Evolutionary conservation across 495 filamentous ascomycete genomes (phyloP).

Genomic region (Aspergillus baeticus): DNA sequence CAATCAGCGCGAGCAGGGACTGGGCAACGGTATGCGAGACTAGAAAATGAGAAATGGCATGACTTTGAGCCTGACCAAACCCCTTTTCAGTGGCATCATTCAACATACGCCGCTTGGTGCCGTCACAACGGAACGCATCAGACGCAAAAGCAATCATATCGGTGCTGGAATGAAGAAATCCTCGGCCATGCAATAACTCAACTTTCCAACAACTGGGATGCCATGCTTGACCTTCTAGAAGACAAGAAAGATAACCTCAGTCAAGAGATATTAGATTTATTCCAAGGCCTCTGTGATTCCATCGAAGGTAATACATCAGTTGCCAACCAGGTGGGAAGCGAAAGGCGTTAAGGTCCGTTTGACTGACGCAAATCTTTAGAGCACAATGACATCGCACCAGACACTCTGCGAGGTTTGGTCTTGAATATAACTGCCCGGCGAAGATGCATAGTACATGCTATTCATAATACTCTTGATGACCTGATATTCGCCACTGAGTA

Average conservation of each 20-base stretch:
- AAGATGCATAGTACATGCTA: slow-evolving; percentile 12
- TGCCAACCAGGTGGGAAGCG: background rate
- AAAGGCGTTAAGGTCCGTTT: background rate
- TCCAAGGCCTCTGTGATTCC: slow-evolving; percentile 2
- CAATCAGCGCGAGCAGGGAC: slow-evolving; percentile 12
- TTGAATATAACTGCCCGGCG: slow-evolving; percentile 10
- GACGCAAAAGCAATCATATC: background rate
- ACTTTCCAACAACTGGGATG: slow-evolving; percentile 5
- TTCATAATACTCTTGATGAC: background rate
- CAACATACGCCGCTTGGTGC: slow-evolving; percentile 28
- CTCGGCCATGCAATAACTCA: background rate
- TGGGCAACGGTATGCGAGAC: slow-evolving; percentile 23
- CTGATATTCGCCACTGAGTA: slow-evolving; percentile 11
- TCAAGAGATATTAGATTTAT: background rate
- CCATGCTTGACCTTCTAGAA: background rate
- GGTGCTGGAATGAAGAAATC: slow-evolving; percentile 29
- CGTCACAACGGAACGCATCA: slow-evolving; percentile 24
- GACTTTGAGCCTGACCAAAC: slow-evolving; percentile 1
- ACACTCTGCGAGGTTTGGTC: slow-evolving; percentile 14
- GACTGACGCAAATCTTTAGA: slow-evolving; percentile 5
- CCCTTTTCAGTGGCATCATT: slow-evolving; percentile 21
- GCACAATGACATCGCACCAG: slow-evolving; percentile 10
- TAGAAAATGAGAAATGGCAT: background rate
- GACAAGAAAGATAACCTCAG: background rate
- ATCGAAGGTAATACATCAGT: slow-evolving; percentile 8